Base-by-base conservation (phyloP, 2,329 filamentous ascomycete genomes). In the Venturia aucupariae region DNA sequence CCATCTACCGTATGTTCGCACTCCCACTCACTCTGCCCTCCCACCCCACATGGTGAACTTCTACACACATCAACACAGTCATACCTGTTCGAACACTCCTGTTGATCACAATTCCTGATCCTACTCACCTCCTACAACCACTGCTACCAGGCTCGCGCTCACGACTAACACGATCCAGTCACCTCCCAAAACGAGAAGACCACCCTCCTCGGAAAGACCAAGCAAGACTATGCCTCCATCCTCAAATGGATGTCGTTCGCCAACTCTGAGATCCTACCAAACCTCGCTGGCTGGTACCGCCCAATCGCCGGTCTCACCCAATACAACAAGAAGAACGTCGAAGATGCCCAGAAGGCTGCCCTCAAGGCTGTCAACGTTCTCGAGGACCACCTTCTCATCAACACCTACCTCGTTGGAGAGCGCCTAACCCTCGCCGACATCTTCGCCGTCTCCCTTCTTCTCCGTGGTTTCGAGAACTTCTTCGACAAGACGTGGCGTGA, bases 171-270 rank as follows among this genome's bases (percentile, higher is more conserved):
- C 19, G 30, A 11, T 1, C 22, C 35, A 97, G 94, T 99, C 77
- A 92, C 94, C 74, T 97, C 94, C 72, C 94, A 99, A 83, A 99
- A 99, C 80, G 94, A 97, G 88, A 97, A 97, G 89, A 99, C 94
- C 73, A 95, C 92, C 72, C 92, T 99, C 70, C 87, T 99, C 73
- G 94, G 94, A 76, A 97, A 97, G 89, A 99, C 92, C 82, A 99
- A 99, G 89, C 93, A 99, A 84, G 94, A 99, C 87, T 92, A 97
- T 80, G 94, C 94, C 73, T 92, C 92, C 71, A 99, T 99, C 79
- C 84, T 99, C 77, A 90, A 90, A 81, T 99, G 94, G 94, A 87
- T 97, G 88, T 97, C 93, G 70, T 97, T 88, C 81, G 90, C 89
- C 86, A 99, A 97, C 87, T 77, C 80, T 67, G 93, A 99, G 83